A percentile compares a stretch with the other conserved stretches of the same genome.
Conservation (phyloP, 495 filamentous ascomycete species). For the Neurospora tetrasperma region DNA sequence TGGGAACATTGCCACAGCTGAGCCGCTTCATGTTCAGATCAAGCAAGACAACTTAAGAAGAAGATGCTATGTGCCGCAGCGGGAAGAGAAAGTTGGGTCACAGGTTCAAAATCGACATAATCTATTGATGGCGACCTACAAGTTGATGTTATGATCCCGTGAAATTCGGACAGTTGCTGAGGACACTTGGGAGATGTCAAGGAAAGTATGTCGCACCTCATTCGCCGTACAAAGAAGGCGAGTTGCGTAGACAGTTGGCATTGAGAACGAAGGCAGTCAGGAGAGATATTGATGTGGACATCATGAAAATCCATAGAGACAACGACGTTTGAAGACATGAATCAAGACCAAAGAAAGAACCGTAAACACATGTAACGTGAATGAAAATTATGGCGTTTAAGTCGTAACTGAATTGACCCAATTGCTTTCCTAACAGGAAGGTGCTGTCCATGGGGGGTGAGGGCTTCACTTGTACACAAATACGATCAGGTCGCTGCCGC, state of each 20-base stretch:
- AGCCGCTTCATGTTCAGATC: not conserved
- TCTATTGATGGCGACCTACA: not conserved
- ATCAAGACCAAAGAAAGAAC: not conserved
- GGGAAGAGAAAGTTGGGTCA: not conserved
- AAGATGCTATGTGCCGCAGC: not conserved
- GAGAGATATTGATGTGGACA: not conserved
- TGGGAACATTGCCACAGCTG: not conserved
- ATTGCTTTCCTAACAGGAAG: not conserved
- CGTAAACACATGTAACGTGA: not conserved
- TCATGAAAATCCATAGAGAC: not conserved
- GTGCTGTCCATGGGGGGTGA: not conserved
- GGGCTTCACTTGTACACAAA: too few relatives aligned
- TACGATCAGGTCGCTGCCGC: not conserved
- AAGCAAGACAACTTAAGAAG: not conserved
- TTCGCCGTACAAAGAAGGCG: not conserved
- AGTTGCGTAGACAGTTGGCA: not conserved
- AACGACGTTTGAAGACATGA: not conserved
- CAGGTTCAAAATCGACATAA: not conserved
- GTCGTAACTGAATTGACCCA: not conserved
- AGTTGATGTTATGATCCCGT: not conserved
- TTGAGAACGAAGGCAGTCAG: not conserved
- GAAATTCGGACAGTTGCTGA: not conserved
- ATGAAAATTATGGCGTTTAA: not conserved
- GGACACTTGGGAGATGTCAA: not conserved
- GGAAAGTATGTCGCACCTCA: not conserved